Base-by-base conservation (phyloP, 148 eudicot genomes). In the Rhododendron ovatum region DNA sequence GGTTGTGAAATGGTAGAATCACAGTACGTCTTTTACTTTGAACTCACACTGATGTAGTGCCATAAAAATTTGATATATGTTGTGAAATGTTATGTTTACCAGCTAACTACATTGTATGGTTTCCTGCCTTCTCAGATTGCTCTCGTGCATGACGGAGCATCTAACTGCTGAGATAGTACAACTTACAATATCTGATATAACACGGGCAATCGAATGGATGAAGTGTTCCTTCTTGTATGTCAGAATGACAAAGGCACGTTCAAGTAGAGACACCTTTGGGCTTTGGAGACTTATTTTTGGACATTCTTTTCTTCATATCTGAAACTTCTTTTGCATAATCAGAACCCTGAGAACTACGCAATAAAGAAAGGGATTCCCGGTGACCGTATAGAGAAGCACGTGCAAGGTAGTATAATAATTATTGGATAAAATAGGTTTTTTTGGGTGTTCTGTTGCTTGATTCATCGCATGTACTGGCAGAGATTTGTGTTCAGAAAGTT, bases 1-100 rank as follows among this genome's bases (percentile, higher is more conserved):
- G 99, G 99, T 82, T 95, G 96, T 85, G 99, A 97, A 92, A 88
- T 90, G 83, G 99, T 97, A 83, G 99, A 97, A 94, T 97, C 99
- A 87, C 99, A 97, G 99, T 97, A 93, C 75, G 98, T 89, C 83
- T 85, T 75, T 18, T 61, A 75, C 88, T 87, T 81, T 43, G 53
- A 78, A 57, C 85, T 86, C 84, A 37, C n/a, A 20, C 53, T 10
- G 13, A 53, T 39, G 41, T 51, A 57, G 81, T 79, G 41, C 82
- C 37, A 4, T 61, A 26, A 63, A 57, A 82, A 81, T 78, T 63
- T 67, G 82, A 75, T 24, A 26, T 57, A 33, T 82, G 71, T 3
- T 48, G 61, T 3, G 65, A 84, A 83, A 33, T 3, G 43, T 82
- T 3, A 53, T 33, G 51, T n/a, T 3, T 57, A 17, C 61, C 15